Evolutionary conservation across 1,284 basidiomycete genomes (phyloP).

Genomic region (Vanrija sp.): DNA sequence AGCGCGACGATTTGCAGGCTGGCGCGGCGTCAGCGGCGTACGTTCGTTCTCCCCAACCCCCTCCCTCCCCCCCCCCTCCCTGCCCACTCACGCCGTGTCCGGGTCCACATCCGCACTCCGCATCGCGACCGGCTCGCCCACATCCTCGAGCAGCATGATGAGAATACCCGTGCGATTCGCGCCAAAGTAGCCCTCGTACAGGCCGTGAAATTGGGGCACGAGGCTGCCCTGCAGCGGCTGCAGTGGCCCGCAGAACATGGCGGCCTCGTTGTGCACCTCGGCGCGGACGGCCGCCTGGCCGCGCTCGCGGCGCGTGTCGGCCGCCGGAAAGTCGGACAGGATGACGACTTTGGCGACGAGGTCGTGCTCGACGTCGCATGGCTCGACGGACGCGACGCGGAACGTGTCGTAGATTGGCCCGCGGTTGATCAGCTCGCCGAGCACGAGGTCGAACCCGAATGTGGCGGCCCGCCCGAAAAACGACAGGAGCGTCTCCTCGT

Average conservation of each 20-base stretch:
- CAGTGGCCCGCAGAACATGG: constrained; percentile 1
- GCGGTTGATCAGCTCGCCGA: not conserved
- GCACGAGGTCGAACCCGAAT: not conserved
- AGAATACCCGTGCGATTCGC: not conserved
- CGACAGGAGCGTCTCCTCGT: not conserved
- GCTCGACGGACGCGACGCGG: not conserved
- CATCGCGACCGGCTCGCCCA: not conserved
- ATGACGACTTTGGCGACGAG: constrained; percentile 2
- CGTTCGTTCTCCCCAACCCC: not conserved
- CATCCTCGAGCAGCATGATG: constrained; percentile 5
- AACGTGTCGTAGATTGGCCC: not conserved
- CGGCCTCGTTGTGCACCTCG: constrained; percentile 2
- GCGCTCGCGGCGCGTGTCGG: not conserved
- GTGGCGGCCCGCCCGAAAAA: not conserved
- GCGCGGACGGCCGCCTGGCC: not conserved
- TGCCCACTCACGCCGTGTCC: not conserved
- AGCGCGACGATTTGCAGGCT: not conserved
- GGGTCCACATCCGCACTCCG: not conserved
- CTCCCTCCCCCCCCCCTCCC: too few species aligned
- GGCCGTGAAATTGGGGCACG: constrained; percentile 3
- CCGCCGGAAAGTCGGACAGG: not conserved
- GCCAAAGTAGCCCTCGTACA: constrained; percentile 1
- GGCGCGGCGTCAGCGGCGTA: not conserved
- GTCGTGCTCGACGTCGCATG: too few species aligned
- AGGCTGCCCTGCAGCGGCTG: not conserved